A percentile compares a stretch with the other conserved stretches of the same genome.
These are phyloP conservation scores for Collybia sp. DNA, from an alignment of 768 basidiomycete genomes.

Conservation along the genomic window DNA sequence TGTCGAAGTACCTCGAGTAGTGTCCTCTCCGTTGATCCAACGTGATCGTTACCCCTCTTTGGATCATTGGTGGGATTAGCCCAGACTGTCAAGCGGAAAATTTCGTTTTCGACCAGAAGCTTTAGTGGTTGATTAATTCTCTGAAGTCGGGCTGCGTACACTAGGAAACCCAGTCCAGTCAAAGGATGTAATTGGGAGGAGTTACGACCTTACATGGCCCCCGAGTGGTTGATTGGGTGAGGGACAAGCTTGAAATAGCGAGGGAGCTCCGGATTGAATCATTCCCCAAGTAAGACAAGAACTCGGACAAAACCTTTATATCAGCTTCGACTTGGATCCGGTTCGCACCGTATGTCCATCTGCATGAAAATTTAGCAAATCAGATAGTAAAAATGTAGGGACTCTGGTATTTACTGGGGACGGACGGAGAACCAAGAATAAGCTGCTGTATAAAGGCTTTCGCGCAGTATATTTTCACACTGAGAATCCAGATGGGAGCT, in stretches of 20 bases:
- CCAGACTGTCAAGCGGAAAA: constrained; percentile 85
- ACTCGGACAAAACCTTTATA: constrained; percentile 81
- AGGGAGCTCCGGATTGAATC: constrained; percentile 62
- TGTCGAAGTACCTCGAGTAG: constrained; percentile 49
- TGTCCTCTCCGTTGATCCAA: constrained; percentile 46
- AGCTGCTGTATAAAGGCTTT: constrained; percentile 72
- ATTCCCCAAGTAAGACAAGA: constrained; percentile 68
- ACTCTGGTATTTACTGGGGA: constrained; percentile 65
- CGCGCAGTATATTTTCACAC: constrained; percentile 73
- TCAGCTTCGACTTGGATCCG: constrained; percentile 88
- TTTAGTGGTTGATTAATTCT: constrained; percentile 72
- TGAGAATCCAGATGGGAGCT: constrained; percentile 82
- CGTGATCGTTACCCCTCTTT: constrained; percentile 60
- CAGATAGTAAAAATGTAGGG: not conserved
- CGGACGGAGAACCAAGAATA: constrained; percentile 92
- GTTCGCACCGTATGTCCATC: constrained; percentile 96
- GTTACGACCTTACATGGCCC: constrained; percentile 31
- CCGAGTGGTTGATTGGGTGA: constrained; percentile 38
- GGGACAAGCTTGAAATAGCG: constrained; percentile 59
- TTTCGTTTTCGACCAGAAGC: constrained; percentile 87
- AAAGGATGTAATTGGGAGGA: not conserved
- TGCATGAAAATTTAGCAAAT: constrained; percentile 20
- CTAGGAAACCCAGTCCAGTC: constrained; percentile 24
- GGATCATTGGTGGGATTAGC: constrained; percentile 78
- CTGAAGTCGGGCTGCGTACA: constrained; percentile 57